These are phyloP conservation scores for Colletotrichum sp. DNA, from an alignment of 2,329 filamentous ascomycete genomes.

Conservation along the genomic window DNA sequence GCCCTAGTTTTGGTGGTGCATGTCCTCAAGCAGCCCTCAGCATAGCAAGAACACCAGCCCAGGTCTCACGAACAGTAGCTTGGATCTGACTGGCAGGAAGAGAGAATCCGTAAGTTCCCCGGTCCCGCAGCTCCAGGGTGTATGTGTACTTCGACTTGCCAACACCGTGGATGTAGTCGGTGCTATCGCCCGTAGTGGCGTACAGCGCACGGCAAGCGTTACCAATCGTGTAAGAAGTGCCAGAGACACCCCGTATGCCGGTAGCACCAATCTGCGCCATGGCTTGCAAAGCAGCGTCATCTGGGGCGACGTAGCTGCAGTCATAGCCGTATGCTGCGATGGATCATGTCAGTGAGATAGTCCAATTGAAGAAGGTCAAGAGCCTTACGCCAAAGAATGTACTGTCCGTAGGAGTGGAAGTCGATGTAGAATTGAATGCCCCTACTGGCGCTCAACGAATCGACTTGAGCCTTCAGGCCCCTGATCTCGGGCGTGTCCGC, in stretches of 20 bases:
- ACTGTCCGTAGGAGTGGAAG: conserved; percentile 67
- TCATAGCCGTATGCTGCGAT: conserved; percentile 20
- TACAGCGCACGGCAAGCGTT: conserved; percentile 26
- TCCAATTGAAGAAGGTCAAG: background rate
- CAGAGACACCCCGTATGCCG: conserved; percentile 20
- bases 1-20: accelerated
- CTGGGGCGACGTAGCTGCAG: conserved; percentile 19
- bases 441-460: conserved; percentile 42
- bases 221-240: conserved; percentile 23
- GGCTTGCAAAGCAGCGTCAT: background rate
- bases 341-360: accelerated
- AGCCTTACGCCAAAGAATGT: conserved; percentile 22
- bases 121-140: conserved; percentile 19
- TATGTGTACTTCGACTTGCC: conserved; percentile 23
- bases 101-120: conserved; percentile 16
- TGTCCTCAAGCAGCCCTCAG: conserved; percentile 42
- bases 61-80: conserved; percentile 20
- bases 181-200: conserved; percentile 24
- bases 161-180: conserved; percentile 26
- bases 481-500: conserved; percentile 52
- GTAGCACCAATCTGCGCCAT: conserved; percentile 15
- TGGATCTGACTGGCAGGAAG: conserved; percentile 21
- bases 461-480: conserved; percentile 50
- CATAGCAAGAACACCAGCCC: conserved; percentile 23
- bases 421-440: conserved; percentile 69